Evolutionary conservation across 2,329 filamentous ascomycete genomes (phyloP).

Genomic region (Aspergillus spinulosporus): DNA sequence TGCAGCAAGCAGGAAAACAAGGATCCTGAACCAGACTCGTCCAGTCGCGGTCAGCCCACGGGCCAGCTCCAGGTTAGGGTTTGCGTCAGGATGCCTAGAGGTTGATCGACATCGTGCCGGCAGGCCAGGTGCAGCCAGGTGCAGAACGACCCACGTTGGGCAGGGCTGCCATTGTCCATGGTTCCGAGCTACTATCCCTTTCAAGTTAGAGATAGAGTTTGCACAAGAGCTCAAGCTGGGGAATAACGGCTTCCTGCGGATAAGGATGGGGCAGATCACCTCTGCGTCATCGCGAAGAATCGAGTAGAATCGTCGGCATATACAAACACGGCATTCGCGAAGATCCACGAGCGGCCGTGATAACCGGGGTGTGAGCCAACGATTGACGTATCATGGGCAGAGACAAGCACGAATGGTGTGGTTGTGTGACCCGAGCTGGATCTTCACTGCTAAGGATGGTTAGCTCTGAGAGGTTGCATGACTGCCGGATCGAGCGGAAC

Average conservation of each 20-base stretch:
- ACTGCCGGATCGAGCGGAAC: conserved; percentile 2
- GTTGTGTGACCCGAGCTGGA: conserved; percentile 1
- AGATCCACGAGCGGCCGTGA: not conserved
- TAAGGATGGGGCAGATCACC: not conserved
- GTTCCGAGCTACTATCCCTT: not conserved
- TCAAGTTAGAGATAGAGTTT: not conserved
- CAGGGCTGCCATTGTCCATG: not conserved
- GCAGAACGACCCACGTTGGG: conserved; percentile 11
- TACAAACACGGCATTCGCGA: not conserved
- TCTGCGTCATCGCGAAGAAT: conserved; percentile 1
- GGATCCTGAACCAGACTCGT: conserved; percentile 3
- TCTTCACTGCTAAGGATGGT: not conserved
- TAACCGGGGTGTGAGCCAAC: not conserved
- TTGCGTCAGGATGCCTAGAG: conserved; percentile 17
- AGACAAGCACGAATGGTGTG: not conserved
- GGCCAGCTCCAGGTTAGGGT: not conserved
- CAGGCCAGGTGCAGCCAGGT: not conserved
- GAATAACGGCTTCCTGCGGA: not conserved
- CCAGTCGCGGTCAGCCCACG: conserved; percentile 12
- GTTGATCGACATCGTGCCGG: not conserved
- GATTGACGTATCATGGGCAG: conserved; percentile 6
- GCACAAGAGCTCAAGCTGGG: not conserved
- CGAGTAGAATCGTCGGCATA: not conserved
- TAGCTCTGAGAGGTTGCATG: not conserved
- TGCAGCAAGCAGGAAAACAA: not conserved